These are phyloP conservation scores for Coprinellus micaceus DNA, from an alignment of 768 basidiomycete genomes.

Conservation along the genomic window DNA sequence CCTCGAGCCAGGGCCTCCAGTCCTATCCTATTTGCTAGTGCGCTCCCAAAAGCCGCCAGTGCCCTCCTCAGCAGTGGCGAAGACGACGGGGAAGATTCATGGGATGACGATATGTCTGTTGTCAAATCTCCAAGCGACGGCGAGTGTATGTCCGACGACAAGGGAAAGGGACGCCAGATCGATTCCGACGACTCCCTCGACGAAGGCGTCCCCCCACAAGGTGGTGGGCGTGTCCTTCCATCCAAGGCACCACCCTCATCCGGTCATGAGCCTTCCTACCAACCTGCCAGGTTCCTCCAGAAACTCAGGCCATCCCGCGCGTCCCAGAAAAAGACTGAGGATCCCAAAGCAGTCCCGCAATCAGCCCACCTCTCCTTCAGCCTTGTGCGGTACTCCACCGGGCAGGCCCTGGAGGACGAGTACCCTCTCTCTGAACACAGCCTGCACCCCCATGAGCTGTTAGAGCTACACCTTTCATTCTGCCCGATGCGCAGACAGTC, in stretches of 20 bases:
- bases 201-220: neutral
- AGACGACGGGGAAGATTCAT: constrained; percentile 4
- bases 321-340: neutral
- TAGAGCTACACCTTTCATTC: constrained; percentile 56
- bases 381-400: constrained; percentile 64
- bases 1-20: constrained; percentile 37
- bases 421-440: constrained; percentile 54
- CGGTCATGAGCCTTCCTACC: neutral
- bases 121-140: neutral
- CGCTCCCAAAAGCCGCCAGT: constrained; percentile 11
- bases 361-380: constrained; percentile 32
- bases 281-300: neutral
- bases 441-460: constrained; percentile 58
- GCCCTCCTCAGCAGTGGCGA: constrained; percentile 11
- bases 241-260: neutral
- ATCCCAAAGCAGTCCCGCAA: constrained; percentile 1
- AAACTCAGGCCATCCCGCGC: neutral
- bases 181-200: neutral
- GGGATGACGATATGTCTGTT: constrained; percentile 12
- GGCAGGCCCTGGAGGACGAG: constrained; percentile 68
- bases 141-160: neutral
- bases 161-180: neutral
- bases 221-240: constrained; percentile 4
- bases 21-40: constrained; percentile 39
- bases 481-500: constrained; percentile 6